A percentile compares a stretch with the other conserved stretches of the same genome.
Conservation (phyloP, 2,329 filamentous ascomycete genomes). For the Cadophora sp. region DNA sequence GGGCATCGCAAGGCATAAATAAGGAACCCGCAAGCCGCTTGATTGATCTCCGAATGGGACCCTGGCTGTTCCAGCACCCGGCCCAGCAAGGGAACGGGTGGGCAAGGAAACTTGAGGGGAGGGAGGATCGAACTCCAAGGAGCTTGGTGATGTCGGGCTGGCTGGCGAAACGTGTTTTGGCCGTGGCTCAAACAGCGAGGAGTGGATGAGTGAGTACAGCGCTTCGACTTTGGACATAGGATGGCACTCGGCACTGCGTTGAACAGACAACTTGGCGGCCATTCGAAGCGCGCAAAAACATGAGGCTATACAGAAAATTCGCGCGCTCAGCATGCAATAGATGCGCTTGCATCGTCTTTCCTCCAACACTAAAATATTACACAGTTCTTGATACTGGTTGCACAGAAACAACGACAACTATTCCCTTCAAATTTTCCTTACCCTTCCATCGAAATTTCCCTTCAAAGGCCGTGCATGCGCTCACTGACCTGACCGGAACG, state of each 20-base stretch:
- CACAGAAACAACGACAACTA: not conserved
- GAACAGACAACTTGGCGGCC: constrained; percentile 15
- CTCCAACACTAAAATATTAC: not conserved
- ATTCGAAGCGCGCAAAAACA: constrained; percentile 1
- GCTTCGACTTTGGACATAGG: constrained; percentile 29
- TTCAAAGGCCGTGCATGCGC: constrained; percentile 23
- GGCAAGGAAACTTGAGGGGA: not conserved
- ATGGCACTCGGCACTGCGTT: constrained; percentile 23
- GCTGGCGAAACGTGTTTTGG: constrained; percentile 35
- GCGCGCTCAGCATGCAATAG: not conserved
- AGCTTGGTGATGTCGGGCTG: constrained; percentile 17
- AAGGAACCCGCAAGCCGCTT: constrained; percentile 29
- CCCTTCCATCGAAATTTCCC: constrained; percentile 12
- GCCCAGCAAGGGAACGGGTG: too few species aligned
- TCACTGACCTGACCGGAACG: constrained; percentile 25
- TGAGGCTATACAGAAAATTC: constrained; percentile 22
- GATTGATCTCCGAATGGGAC: constrained; percentile 33
- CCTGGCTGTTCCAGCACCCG: constrained; percentile 21
- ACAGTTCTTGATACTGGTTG: not conserved
- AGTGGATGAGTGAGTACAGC: constrained; percentile 10
- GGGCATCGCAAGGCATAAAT: constrained; percentile 38
- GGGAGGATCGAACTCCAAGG: constrained; percentile 6
- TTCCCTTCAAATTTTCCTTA: not conserved
- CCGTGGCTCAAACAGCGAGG: constrained; percentile 32
- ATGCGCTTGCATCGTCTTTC: constrained; percentile 1